Evolutionary conservation across 2,329 filamentous ascomycete species (phyloP), one percentile per base, ranked within the genome.

Genomic region (Cercospora beticola): DNA sequence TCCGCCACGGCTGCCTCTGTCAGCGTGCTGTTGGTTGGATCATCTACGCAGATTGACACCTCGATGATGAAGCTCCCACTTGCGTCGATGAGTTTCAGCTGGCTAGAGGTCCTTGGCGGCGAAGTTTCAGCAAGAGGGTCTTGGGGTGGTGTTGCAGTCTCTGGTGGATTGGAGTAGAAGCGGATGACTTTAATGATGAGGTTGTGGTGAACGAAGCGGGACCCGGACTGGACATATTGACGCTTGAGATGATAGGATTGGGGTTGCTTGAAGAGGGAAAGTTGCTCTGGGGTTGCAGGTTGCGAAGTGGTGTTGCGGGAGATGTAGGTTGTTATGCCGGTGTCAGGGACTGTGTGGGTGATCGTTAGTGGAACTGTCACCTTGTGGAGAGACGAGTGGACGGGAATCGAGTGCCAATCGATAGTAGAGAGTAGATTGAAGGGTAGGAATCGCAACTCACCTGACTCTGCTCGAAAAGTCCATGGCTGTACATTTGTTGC

Each of bases 11-110:
- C 88, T 30, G 79, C 79, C 62, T 85, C 85, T 72, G 87, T 81
- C 18, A 87, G 80, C 62, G 84, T 83, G 28, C 85, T 82, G 63
- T 86, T 86, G 18, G 81, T 83, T 61, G 82, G 82, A 70, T 89
- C 86, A 67, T 86, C 83, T 4, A 89, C 82, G 7, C 84, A 84
- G 46, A 89, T 83, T 3, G 83, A 84, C 3, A 86, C 85, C 72
- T 89, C 86, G 21, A 90, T 78, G 28, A 89, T 77, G 73, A 88
- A 89, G 54, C 82, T 82, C 23, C 86, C 86, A 62, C 84, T 88
- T 9, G 82, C 79, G 73, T 90, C 88, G 3, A 89, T 76, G 2
- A 84, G 82, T 21, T 80, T 74, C 70, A 88, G 80, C 4, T 83
- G 77, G 12, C 81, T 73, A 56, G 85, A 79, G 3, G 43, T 12